A percentile compares a stretch with the other conserved stretches of the same genome.
Evolutionary conservation across 2,329 filamentous ascomycete species (phyloP).

Genomic region (Ceratocystis cubensis): DNA sequence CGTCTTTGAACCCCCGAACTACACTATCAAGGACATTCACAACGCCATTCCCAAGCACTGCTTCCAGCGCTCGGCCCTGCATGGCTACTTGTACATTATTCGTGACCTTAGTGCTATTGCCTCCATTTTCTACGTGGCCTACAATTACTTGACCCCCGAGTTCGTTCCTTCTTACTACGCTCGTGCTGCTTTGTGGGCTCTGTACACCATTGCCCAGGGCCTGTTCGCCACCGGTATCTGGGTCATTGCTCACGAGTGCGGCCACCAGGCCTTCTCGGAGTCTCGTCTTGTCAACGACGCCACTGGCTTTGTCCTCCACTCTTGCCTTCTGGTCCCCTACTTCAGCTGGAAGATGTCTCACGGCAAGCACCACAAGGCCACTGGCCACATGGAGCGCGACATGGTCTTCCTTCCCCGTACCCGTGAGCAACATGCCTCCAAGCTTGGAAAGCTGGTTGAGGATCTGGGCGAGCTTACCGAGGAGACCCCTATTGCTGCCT

Average conservation of each 20-base stretch:
- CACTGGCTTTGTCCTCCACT: slow-evolving; percentile 86
- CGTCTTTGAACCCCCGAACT: slow-evolving; percentile 84
- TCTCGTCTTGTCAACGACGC: slow-evolving; percentile 83
- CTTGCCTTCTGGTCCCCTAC: slow-evolving; percentile 80
- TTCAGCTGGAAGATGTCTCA: slow-evolving; percentile 99
- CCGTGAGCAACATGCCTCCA: slow-evolving; percentile 64
- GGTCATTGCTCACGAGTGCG: slow-evolving; percentile 96
- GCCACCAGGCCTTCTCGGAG: slow-evolving; percentile 91
- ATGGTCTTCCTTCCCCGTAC: slow-evolving; percentile 99
- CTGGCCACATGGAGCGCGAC: slow-evolving; percentile 90
- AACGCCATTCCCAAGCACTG: slow-evolving; percentile 97
- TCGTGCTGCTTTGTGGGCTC: slow-evolving; percentile 51
- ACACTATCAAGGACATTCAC: slow-evolving; percentile 93
- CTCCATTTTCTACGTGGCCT: slow-evolving; percentile 71
- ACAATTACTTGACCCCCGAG: slow-evolving; percentile 82
- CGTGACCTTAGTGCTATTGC: slow-evolving; percentile 64
- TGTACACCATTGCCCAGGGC: slow-evolving; percentile 71
- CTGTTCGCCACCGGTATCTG: slow-evolving; percentile 88
- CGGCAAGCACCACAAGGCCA: slow-evolving; percentile 99
- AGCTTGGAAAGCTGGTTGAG: slow-evolving; percentile 61
- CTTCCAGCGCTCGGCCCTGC: slow-evolving; percentile 71
- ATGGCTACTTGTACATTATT: slow-evolving; percentile 68
- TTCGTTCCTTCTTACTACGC: slow-evolving; percentile 56
- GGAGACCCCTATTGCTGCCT: slow-evolving; percentile 80
- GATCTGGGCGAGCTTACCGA: slow-evolving; percentile 82